Base-by-base conservation (phyloP, 331 rosid species). In the Dryas integrifolia region DNA sequence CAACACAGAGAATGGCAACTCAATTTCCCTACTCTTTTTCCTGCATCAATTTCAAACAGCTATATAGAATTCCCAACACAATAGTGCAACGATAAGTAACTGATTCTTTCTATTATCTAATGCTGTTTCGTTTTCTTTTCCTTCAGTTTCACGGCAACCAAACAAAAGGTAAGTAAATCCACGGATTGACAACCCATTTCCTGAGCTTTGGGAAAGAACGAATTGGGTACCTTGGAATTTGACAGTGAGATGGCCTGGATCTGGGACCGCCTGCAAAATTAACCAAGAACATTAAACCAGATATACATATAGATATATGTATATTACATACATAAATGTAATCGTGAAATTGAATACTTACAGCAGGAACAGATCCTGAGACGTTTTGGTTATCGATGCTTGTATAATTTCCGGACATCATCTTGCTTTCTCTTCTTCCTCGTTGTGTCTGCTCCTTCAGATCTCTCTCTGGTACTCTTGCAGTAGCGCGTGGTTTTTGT, bases 331-430 rank as follows among this genome's bases (percentile, higher is more conserved):
- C 60, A 21, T 21, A 21, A 21, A 21, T 21, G 60, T 56, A 56
- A 26, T 26, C 30, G 7, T 3, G 67, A 46, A 71, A 46, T 58
- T 46, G 67, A 30, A 5, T 7, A 67, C 89, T 84, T 77, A 91
- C 92, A 12, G 92, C 96, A 8, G 92, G 87, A 30, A 91, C 96
- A 66, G 97, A 87, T 89, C 97, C 97, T 6, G 92, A 82, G 60
- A 84, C 90, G 58, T 80, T 82, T 55, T 89, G 88, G 72, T 81
- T 78, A 69, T 91, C 92, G 49, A 91, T 61, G 63, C 86, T 75
- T 38, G 88, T 87, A 13, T 89, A 91, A 6, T 81, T 77, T 44
- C 98, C 98, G 9, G 96, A 77, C 98, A 92, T 92, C 98, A 92
- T 92, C 83, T 85, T 74, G 18, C 63, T 41, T 15, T 4, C 65